Evolutionary conservation across 2,329 filamentous ascomycete species (phyloP).

Genomic region (Epichloe sibirici): DNA sequence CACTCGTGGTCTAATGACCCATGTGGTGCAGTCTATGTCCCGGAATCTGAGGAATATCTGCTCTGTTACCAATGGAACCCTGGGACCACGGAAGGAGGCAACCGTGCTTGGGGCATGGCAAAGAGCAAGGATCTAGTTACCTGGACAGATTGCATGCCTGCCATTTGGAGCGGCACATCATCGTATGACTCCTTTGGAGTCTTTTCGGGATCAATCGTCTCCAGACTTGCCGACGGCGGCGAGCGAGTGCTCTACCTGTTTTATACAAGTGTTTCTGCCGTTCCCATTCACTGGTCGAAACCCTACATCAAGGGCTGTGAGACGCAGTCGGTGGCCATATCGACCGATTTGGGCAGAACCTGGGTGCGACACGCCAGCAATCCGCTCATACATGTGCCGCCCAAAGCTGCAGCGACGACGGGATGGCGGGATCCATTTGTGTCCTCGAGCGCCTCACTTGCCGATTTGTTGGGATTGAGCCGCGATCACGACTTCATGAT

Average conservation of each 20-base stretch:
- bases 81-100: slow-evolving; percentile 13
- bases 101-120: slow-evolving; percentile 18
- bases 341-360: slow-evolving; percentile 19
- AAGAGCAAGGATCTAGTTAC: slow-evolving; percentile 29
- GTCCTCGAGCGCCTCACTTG: slow-evolving; percentile 10
- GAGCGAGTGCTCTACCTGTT: slow-evolving; percentile 21
- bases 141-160: slow-evolving; percentile 11
- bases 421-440: slow-evolving; percentile 18
- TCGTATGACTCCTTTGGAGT: slow-evolving; percentile 30
- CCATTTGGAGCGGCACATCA: slow-evolving; percentile 14
- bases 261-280: slow-evolving; percentile 30
- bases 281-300: slow-evolving; percentile 33
- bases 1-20: slow-evolving; percentile 28
- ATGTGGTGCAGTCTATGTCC: slow-evolving; percentile 30
- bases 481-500: slow-evolving; percentile 25
- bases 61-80: slow-evolving; percentile 25
- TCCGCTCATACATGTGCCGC: slow-evolving; percentile 10
- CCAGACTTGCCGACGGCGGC: slow-evolving; percentile 26
- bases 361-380: slow-evolving; percentile 12
- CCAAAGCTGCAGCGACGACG: slow-evolving; percentile 10
- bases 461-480: slow-evolving; percentile 8
- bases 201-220: slow-evolving; percentile 31
- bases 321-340: slow-evolving; percentile 29
- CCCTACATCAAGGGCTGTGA: slow-evolving; percentile 31
- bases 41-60: slow-evolving; percentile 27